Evolutionary conservation across 1,284 basidiomycete genomes (phyloP), one percentile per base, ranked within the genome.

Genomic region (Macrocystidia cucumis): DNA sequence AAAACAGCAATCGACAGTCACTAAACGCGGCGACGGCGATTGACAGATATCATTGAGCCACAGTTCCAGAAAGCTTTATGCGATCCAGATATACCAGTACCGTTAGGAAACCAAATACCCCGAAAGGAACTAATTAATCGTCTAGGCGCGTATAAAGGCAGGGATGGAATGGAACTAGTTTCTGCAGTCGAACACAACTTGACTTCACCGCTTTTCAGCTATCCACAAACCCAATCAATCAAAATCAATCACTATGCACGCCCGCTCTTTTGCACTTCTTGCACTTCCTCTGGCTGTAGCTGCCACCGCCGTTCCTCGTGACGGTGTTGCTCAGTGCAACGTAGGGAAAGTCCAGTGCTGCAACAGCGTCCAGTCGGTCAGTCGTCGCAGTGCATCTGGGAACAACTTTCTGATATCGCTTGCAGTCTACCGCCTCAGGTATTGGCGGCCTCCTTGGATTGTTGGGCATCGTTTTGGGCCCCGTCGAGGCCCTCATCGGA

Each of bases 401-500:
- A n/a, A 22, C 22, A 5, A 29, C 9, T n/a, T 18, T 18, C 13
- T 16, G 6, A 21, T n/a, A 29, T 16, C 14, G 32, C n/a, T n/a
- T 21, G 14, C 32, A 49, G 43, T 9, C 16, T 9, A 20, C 25
- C 18, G 19, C 35, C 28, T 29, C 37, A 5, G n/a, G 5, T 14
- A 29, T 48, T 20, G 20, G 19, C 16, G 8, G 24, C 16, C 27
- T 44, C 17, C 29, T 41, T 5, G 43, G 44, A 5, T 31, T 47
- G 19, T 41, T 49, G 12, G 45, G 44, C 9, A 21, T 52, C 21
- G 39, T 37, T 21, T 35, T 48, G 13, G 41, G 41, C 9, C 37
- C 43, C 3, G 27, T 45, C 20, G 29, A 27, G 7, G 44, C 38
- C 16, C 46, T 39, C 18, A 35, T 49, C 40, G 49, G 49, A 13